Conservation (phyloP, 1,139 yeast species). For the Suhomyces choctaworum region DNA sequence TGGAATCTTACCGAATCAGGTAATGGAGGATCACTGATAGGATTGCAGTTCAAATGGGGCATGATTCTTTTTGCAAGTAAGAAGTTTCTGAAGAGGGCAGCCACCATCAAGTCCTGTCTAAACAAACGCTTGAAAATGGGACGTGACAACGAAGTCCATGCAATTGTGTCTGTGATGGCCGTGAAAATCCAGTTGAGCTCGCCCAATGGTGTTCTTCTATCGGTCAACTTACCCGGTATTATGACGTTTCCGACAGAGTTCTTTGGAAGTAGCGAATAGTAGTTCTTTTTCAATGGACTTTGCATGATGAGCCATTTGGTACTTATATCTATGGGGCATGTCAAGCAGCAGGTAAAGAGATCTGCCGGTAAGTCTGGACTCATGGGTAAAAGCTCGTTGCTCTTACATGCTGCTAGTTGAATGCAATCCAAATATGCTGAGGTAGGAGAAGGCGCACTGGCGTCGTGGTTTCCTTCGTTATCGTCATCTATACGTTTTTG, state of each 20-base stretch:
- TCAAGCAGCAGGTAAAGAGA: slow-evolving; percentile 88
- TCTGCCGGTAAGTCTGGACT: slow-evolving; percentile 96
- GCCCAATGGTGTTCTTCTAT: slow-evolving; percentile 92
- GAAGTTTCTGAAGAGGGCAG: slow-evolving; percentile 91
- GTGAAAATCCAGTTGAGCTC: slow-evolving; percentile 98
- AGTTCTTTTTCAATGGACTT: slow-evolving; percentile 64
- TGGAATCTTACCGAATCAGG: slow-evolving; percentile 82
- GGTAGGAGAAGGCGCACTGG: slow-evolving; percentile 63
- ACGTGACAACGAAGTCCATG: slow-evolving; percentile 91
- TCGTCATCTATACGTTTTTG: slow-evolving; percentile 90
- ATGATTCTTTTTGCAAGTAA: slow-evolving; percentile 87
- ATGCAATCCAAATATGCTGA: slow-evolving; percentile 82
- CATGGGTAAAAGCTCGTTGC: slow-evolving; percentile 87
- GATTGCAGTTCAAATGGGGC: slow-evolving; percentile 94
- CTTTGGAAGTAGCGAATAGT: slow-evolving; percentile 47
- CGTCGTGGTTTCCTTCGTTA: slow-evolving; percentile 68
- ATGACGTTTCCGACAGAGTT: slow-evolving; percentile 61
- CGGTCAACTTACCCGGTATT: slow-evolving; percentile 89
- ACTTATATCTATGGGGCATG: slow-evolving; percentile 94
- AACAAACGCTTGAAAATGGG: slow-evolving; percentile 86
- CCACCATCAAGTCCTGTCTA: slow-evolving; percentile 95
- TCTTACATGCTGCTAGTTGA: slow-evolving; percentile 89
- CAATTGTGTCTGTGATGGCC: slow-evolving; percentile 96
- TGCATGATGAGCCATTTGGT: slow-evolving; percentile 91
- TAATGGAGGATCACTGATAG: slow-evolving; percentile 88